Percentiles rank a stretch among this genome's conserved stretches.
Conservation (phyloP, 78 protist species). For the Protostelium mycophagum region DNA sequence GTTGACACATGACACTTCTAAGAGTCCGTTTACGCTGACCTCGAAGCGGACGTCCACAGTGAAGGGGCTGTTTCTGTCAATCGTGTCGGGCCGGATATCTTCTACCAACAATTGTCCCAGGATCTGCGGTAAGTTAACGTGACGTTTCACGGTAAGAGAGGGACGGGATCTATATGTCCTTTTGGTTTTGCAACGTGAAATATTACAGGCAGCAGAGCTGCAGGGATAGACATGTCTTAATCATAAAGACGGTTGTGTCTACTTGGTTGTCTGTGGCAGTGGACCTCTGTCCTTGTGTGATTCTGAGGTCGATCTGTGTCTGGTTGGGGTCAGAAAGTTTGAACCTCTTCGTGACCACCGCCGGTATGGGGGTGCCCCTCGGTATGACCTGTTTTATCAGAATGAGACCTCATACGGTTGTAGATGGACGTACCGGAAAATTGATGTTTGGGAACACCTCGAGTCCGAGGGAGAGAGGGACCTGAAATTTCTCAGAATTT, state of each 20-base stretch:
- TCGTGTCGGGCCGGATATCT: constrained; percentile 91
- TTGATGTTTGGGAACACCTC: neutral
- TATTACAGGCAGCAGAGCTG: no score
- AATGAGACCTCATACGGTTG: no score
- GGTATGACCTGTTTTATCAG: neutral
- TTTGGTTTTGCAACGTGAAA: no score
- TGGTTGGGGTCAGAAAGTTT: neutral
- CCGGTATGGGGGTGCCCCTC: neutral
- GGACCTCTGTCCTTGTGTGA: constrained; percentile 98
- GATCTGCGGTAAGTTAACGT: no score
- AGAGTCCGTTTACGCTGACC: constrained; percentile 61
- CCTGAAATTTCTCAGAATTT: no score
- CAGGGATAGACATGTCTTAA: no score
- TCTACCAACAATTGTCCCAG: constrained; percentile 91
- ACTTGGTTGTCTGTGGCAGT: constrained; percentile 95
- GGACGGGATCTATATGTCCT: no score
- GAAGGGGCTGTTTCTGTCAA: constrained; percentile 89
- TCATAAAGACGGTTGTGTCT: no score
- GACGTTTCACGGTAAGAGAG: no score
- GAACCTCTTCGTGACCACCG: neutral
- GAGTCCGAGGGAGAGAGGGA: neutral
- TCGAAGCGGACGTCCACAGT: constrained; percentile 66
- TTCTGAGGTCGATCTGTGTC: constrained; percentile 92
- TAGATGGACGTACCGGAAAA: neutral
- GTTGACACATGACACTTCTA: constrained; percentile 39